phyloP scores from a whole-genome alignment of 164 flowering plant genomes.

The Cinnamomum chago region DNA sequence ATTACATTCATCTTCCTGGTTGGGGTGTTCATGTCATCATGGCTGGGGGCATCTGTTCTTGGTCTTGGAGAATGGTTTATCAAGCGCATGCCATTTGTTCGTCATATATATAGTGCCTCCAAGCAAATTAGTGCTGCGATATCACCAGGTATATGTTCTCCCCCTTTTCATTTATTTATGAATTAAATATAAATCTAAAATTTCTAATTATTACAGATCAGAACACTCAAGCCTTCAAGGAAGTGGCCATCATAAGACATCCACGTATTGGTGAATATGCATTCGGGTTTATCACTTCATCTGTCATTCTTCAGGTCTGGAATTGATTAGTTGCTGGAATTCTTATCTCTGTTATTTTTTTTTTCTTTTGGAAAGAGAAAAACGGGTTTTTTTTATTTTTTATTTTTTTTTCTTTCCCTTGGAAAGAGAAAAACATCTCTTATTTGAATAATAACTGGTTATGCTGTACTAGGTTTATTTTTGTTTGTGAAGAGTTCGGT shows the following conservation, averaged over 20 bases:
- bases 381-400: too few relatives aligned
- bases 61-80: constrained; percentile 53
- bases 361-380: background rate
- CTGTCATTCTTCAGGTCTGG: constrained; percentile 57
- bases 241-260: constrained; percentile 87
- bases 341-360: background rate
- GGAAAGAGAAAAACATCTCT: background rate
- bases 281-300: constrained; percentile 81
- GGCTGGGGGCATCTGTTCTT: constrained; percentile 53
- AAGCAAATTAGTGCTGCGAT: constrained; percentile 58
- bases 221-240: constrained; percentile 82
- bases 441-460: too few relatives aligned
- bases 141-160: constrained; percentile 37
- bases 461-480: background rate
- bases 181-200: background rate
- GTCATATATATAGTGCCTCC: constrained; percentile 46
- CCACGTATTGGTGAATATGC: constrained; percentile 93
- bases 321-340: too few relatives aligned
- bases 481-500: background rate
- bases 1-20: constrained; percentile 47
- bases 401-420: too few relatives aligned
- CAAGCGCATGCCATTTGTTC: constrained; percentile 46
- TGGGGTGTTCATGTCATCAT: constrained; percentile 54
- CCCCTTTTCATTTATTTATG: background rate
- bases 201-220: constrained; percentile 50